Base-by-base conservation (phyloP, 2,329 filamentous ascomycete genomes). In the Acrocalymma vagum region DNA sequence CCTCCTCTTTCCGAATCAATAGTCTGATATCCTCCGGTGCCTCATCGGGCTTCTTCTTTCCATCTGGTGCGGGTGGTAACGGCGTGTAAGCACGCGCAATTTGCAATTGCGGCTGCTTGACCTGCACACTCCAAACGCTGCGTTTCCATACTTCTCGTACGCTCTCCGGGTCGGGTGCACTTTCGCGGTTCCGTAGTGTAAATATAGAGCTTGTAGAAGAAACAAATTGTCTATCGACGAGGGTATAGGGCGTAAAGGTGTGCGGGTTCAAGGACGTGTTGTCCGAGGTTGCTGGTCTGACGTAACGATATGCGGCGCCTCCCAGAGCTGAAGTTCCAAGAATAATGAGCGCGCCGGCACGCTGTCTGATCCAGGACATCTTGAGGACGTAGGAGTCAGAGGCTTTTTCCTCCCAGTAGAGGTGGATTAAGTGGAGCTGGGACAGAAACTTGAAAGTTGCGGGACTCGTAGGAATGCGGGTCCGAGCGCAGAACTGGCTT, bases 51-150 rank as follows among this genome's bases (percentile, higher is more conserved):
- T 48, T 48, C 21, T 37, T 41, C 21, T 45, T 48, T n/a, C 29
- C 41, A 65, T 26, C 76, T 72, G 22, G 66, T 52, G 21, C 67
- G 3, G 83, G 79, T 0, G 90, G 93, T 0, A 99, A 75, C 1
- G 93, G 91, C 4, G 94, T 97, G 71, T 99, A 99, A 42, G 90
- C 85, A 48, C 94, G 77, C 28, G 90, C 89, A 56, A 99, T 95
- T 71, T 96, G 92, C 42, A 97, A 73, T 67, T 96, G 86, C 2
- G 94, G 94, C 72, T 97, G 94, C 73, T 95, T 96, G 63, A 96
- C 84, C 74, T 96, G 88, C 22, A 97, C 86, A 49, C 87, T 91
- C 87, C 90, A 95, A 27, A 95, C 78, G 4, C 88, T 87, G 40
- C 81, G 77, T 28, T 71, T 69, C 81, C 83, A 86, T 11, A 55